Percentiles rank a stretch among this genome's conserved stretches.
Evolutionary conservation across 176 grass and related monocot genomes (phyloP).

Genomic region (Lolium multiflorum): DNA sequence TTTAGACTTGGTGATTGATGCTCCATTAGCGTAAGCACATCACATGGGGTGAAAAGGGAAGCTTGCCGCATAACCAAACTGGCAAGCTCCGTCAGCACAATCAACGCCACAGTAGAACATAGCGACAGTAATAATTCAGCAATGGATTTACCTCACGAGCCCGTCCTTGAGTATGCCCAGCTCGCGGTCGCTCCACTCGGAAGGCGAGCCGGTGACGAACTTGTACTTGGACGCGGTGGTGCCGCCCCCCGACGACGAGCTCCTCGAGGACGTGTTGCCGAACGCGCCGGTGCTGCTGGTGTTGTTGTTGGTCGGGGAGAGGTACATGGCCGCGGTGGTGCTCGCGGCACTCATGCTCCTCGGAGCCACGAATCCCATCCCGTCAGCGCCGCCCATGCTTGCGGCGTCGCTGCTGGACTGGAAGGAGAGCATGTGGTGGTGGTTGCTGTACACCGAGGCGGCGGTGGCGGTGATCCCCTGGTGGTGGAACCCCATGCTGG

Average conservation of each 20-base stretch:
- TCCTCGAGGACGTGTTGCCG: constrained; percentile 55
- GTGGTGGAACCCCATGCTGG: constrained; percentile 83
- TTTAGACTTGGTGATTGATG: constrained; percentile 36
- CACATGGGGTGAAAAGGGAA: constrained; percentile 32
- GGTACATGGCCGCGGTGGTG: constrained; percentile 50
- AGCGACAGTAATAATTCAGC: constrained; percentile 13
- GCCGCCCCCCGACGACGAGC: constrained; percentile 53
- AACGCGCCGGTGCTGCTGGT: constrained; percentile 14
- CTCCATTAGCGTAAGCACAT: constrained; percentile 31
- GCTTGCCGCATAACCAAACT: not conserved
- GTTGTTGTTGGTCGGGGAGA: constrained; percentile 37
- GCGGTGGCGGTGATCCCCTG: constrained; percentile 56
- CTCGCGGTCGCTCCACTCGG: constrained; percentile 76
- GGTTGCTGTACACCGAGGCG: constrained; percentile 66
- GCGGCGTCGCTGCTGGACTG: constrained; percentile 56
- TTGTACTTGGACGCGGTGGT: constrained; percentile 58
- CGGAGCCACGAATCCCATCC: constrained; percentile 42
- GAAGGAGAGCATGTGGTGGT: constrained; percentile 84
- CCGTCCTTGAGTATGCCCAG: constrained; percentile 71
- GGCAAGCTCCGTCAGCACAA: constrained; percentile 20
- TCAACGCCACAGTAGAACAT: constrained; percentile 7
- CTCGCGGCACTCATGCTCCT: constrained; percentile 46
- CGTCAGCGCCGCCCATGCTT: constrained; percentile 27
- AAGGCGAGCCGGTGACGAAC: constrained; percentile 58
- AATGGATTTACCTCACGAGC: constrained; percentile 57